A percentile compares a stretch with the other conserved stretches of the same genome.
These are phyloP conservation scores for Solanum pimpinellifolium DNA, from an alignment of 257 asterid species.

Conservation along the genomic window DNA sequence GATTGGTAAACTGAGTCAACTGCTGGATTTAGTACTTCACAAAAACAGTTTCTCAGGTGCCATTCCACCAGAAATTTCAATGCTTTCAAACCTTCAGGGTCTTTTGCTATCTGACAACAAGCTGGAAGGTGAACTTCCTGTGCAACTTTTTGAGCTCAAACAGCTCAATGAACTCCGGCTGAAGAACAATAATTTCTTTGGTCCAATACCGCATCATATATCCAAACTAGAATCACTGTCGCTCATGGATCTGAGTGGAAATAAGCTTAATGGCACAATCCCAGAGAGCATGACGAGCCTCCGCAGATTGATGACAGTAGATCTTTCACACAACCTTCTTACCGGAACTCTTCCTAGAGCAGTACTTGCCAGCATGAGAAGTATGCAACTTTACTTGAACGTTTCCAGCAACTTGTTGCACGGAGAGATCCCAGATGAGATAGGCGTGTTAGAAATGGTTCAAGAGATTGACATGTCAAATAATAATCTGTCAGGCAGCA, in stretches of 20 bases:
- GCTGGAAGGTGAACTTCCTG: constrained; percentile 51
- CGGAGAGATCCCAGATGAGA: constrained; percentile 53
- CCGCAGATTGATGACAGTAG: constrained; percentile 25
- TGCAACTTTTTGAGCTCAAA: constrained; percentile 36
- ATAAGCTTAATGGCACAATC: constrained; percentile 58
- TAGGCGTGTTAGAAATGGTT: constrained; percentile 58
- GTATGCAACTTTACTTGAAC: constrained; percentile 51
- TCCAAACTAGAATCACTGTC: constrained; percentile 39
- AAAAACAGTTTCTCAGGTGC: constrained; percentile 45
- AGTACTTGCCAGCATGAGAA: constrained; percentile 41
- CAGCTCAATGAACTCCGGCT: constrained; percentile 39
- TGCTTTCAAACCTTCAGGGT: constrained; percentile 50
- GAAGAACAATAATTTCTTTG: constrained; percentile 35
- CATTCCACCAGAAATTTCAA: constrained; percentile 47
- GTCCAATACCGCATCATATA: constrained; percentile 43
- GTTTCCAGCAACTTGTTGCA: constrained; percentile 47
- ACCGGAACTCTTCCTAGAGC: constrained; percentile 38
- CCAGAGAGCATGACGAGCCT: constrained; percentile 37
- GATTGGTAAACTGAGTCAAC: constrained; percentile 41
- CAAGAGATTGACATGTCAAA: constrained; percentile 59
- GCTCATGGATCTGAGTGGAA: constrained; percentile 49
- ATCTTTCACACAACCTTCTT: constrained; percentile 51
- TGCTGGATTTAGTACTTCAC: constrained; percentile 33
- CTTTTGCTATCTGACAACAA: constrained; percentile 31
- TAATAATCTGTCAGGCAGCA: constrained; percentile 46